These are phyloP conservation scores for Mycosarcoma mackinlayi DNA, from an alignment of 1,284 basidiomycete genomes.

Conservation along the genomic window DNA sequence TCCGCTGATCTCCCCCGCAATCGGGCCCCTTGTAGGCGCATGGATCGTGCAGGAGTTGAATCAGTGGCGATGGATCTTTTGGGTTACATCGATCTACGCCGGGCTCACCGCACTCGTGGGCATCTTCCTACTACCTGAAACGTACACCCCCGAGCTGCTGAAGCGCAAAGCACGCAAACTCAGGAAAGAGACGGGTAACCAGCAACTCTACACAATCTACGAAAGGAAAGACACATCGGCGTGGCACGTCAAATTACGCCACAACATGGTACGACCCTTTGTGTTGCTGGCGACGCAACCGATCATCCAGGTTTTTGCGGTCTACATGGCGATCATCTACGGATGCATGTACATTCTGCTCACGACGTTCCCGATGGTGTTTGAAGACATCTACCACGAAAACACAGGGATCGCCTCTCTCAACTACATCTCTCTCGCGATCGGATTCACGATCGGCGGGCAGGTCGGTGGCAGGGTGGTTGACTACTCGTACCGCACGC, in stretches of 20 bases:
- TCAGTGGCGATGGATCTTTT: conserved; percentile 57
- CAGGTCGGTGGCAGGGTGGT: conserved; percentile 75
- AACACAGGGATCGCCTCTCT: conserved; percentile 73
- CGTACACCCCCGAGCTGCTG: conserved; percentile 67
- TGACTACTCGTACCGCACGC: conserved; percentile 73
- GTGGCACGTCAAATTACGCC: conserved; percentile 64
- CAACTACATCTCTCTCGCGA: conserved; percentile 74
- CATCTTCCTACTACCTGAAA: conserved; percentile 61
- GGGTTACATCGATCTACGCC: conserved; percentile 50
- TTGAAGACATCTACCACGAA: conserved; percentile 70
- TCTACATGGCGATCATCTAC: conserved; percentile 71
- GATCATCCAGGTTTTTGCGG: conserved; percentile 71
- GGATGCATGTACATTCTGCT: conserved; percentile 72
- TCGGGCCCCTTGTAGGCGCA: conserved; percentile 47
- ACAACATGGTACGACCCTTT: conserved; percentile 71
- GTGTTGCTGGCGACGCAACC: conserved; percentile 71
- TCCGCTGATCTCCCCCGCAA: conserved; percentile 56
- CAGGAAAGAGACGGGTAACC: conserved; percentile 69
- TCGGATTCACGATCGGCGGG: conserved; percentile 67
- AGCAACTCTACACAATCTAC: conserved; percentile 53
- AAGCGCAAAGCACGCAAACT: conserved; percentile 69
- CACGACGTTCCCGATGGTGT: conserved; percentile 77
- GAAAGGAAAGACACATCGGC: conserved; percentile 43
- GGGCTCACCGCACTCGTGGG: conserved; percentile 51
- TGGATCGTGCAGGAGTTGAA: conserved; percentile 51